These are phyloP conservation scores for Candida coleopterorum DNA, from an alignment of 805 yeast genomes.

Conservation along the genomic window DNA sequence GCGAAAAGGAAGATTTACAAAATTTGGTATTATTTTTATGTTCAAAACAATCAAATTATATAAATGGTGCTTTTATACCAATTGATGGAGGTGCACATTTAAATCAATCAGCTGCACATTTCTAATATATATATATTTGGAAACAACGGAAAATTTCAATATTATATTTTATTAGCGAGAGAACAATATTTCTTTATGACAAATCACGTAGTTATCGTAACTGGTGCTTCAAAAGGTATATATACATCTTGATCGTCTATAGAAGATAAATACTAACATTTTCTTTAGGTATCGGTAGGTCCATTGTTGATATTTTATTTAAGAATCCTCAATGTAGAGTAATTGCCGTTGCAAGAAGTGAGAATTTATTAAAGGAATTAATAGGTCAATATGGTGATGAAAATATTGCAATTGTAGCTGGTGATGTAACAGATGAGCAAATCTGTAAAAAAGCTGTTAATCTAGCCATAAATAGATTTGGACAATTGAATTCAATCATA, in stretches of 20 bases:
- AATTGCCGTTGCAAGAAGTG: constrained; percentile 71
- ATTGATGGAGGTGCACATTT: constrained; percentile 66
- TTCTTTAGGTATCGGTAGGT: constrained; percentile 77
- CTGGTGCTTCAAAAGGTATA: constrained; percentile 62
- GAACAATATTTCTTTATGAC: constrained; percentile 11
- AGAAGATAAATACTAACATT: neutral
- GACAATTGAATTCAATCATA: constrained; percentile 57
- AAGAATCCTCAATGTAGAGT: constrained; percentile 35
- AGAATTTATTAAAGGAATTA: constrained; percentile 40
- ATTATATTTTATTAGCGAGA: too few relatives aligned
- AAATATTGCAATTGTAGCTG: constrained; percentile 48
- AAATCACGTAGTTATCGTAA: constrained; percentile 37
- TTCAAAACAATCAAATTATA: constrained; percentile 49
- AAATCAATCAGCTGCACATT: constrained; percentile 11
- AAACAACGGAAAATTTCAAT: too few relatives aligned
- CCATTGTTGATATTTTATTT: constrained; percentile 55
- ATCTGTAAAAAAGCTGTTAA: constrained; percentile 37
- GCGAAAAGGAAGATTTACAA: constrained; percentile 55
- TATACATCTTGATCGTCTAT: constrained; percentile 7
- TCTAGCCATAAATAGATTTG: constrained; percentile 45
- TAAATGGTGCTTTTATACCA: constrained; percentile 65
- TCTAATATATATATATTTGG: constrained; percentile 3
- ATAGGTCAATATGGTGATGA: constrained; percentile 41
- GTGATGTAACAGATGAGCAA: constrained; percentile 52
- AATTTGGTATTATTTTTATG: constrained; percentile 52